Evolutionary conservation across 164 flowering plant species (phyloP).

Genomic region (Umbilicus rupestris): DNA sequence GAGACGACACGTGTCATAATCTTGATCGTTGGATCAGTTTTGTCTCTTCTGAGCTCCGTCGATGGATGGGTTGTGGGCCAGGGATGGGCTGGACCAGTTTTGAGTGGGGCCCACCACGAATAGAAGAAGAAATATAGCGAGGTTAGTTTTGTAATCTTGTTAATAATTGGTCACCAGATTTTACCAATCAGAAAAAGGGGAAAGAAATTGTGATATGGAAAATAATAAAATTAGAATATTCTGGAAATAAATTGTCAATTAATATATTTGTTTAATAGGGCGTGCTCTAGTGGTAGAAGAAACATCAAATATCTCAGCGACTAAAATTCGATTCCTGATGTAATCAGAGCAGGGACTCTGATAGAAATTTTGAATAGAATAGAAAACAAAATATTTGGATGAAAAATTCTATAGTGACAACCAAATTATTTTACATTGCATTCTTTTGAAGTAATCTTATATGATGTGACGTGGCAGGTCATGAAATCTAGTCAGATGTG

Average conservation of each 20-base stretch:
- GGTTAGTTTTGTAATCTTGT: neutral
- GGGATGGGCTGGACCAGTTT: slow-evolving; percentile 1
- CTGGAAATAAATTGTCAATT: neutral
- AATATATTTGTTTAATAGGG: neutral
- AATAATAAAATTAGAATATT: neutral
- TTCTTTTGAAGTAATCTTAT: too few species aligned
- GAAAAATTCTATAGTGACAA: too few species aligned
- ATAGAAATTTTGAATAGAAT: too few species aligned
- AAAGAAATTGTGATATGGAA: neutral
- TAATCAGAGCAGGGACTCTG: too few species aligned
- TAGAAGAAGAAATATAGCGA: neutral
- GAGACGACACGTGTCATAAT: neutral
- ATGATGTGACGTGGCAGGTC: too few species aligned
- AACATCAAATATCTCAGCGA: too few species aligned
- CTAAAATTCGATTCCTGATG: too few species aligned
- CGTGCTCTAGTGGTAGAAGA: too few species aligned
- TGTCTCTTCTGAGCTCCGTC: neutral
- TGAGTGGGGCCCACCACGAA: neutral
- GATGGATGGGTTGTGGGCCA: slow-evolving; percentile 2
- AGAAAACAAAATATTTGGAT: too few species aligned
- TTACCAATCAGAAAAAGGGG: neutral
- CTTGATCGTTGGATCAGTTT: neutral
- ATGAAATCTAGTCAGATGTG: too few species aligned
- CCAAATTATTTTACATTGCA: too few species aligned
- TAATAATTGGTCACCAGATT: slow-evolving; percentile 4